Evolutionary conservation across 495 filamentous ascomycete species (phyloP).

Genomic region (Aspergillus biplanus): DNA sequence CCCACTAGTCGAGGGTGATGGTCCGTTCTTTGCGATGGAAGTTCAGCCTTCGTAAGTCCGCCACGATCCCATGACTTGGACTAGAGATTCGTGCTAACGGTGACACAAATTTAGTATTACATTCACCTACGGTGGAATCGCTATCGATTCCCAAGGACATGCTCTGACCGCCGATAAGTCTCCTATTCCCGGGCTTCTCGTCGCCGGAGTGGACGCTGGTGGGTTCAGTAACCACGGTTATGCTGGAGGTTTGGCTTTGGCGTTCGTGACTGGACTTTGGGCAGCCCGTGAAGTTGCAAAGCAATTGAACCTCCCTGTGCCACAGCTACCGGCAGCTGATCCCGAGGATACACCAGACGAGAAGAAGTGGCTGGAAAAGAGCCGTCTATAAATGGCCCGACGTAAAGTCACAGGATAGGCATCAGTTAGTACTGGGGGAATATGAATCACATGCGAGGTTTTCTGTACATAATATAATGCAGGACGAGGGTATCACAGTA

Average conservation of each 20-base stretch:
- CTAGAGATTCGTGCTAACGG: background rate
- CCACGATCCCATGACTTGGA: background rate
- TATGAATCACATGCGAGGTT: no score
- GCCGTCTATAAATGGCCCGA: background rate
- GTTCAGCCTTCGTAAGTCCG: slow-evolving; percentile 35
- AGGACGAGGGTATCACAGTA: no score
- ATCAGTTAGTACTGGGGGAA: no score
- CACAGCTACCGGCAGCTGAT: slow-evolving; percentile 28
- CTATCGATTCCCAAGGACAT: slow-evolving; percentile 26
- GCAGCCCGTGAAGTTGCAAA: slow-evolving; percentile 25
- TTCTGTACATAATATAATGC: no score
- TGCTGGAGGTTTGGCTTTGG: slow-evolving; percentile 31
- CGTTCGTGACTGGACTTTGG: slow-evolving; percentile 32
- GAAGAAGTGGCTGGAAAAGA: background rate
- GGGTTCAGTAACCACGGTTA: slow-evolving; percentile 33
- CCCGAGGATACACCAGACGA: slow-evolving; percentile 6
- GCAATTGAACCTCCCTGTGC: slow-evolving; percentile 24
- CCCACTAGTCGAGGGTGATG: slow-evolving; percentile 31
- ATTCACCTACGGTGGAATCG: slow-evolving; percentile 33
- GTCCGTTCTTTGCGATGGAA: slow-evolving; percentile 33
- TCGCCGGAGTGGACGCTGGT: slow-evolving; percentile 33
- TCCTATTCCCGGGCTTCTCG: slow-evolving; percentile 26
- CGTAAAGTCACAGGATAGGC: no score
- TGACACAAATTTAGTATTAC: slow-evolving; percentile 26
- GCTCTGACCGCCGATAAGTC: slow-evolving; percentile 28